A percentile compares a stretch with the other conserved stretches of the same genome.
These are phyloP conservation scores for Asterionellopsis glacialis DNA, from an alignment of 108 stramenopile genomes.

Conservation along the genomic window DNA sequence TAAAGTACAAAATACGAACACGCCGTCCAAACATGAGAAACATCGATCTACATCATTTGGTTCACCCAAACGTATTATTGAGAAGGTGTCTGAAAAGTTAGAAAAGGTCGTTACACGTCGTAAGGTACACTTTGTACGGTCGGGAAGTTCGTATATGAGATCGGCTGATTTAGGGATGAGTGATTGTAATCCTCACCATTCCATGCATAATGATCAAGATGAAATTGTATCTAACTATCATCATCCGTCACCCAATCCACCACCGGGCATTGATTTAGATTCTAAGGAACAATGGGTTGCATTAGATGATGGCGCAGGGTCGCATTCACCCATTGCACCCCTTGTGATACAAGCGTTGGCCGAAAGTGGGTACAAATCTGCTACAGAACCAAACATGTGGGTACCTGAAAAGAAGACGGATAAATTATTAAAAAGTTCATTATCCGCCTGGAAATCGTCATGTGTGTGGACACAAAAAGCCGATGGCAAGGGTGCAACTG, in stretches of 20 bases:
- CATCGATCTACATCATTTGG: no score
- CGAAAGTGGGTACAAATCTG: constrained; percentile 32
- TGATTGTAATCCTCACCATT: not conserved
- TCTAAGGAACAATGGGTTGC: constrained; percentile 68
- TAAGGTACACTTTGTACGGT: not conserved
- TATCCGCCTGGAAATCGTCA: constrained; percentile 56
- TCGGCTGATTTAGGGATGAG: not conserved
- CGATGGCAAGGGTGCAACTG: constrained; percentile 29
- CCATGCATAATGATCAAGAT: constrained; percentile 10
- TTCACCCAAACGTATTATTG: not conserved
- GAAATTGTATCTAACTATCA: constrained; percentile 23
- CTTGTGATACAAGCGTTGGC: constrained; percentile 49
- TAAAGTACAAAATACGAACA: no score
- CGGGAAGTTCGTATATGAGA: not conserved
- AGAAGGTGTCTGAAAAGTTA: not conserved
- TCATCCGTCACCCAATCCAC: constrained; percentile 50
- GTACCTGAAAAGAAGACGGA: constrained; percentile 29
- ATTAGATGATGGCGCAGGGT: constrained; percentile 50
- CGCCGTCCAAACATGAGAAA: no score
- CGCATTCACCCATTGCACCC: constrained; percentile 59
- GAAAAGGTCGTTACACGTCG: not conserved
- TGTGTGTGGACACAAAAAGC: not conserved
- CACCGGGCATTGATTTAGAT: constrained; percentile 52
- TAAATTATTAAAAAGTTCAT: constrained; percentile 11
- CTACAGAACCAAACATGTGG: constrained; percentile 41